phyloP scores from a whole-genome alignment of 192 early-diverging fungal species.

The Ambispora gerdemannii region DNA sequence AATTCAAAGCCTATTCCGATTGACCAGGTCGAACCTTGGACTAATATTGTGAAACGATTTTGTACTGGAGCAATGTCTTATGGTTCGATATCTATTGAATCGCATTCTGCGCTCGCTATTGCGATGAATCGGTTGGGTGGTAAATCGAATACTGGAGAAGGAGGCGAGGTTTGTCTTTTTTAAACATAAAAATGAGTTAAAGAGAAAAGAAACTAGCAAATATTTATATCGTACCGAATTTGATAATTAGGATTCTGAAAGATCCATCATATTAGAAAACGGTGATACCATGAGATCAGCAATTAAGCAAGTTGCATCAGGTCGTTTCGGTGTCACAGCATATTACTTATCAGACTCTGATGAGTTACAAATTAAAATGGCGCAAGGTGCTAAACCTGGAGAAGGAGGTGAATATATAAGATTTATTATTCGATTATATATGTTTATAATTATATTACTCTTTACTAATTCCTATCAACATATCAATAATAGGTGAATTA shows the following conservation, averaged over 20 bases:
- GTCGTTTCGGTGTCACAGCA: slow-evolving; percentile 95
- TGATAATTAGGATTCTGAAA: slow-evolving; percentile 59
- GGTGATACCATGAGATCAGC: slow-evolving; percentile 85
- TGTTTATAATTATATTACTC: slow-evolving; percentile 8
- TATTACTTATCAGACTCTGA: slow-evolving; percentile 93
- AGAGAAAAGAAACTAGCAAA: too few species aligned
- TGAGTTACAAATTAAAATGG: slow-evolving; percentile 99
- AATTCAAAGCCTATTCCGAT: slow-evolving; percentile 72
- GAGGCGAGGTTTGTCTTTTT: slow-evolving; percentile 69
- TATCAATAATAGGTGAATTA: too few species aligned
- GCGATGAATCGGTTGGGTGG: slow-evolving; percentile 97
- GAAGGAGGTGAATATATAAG: slow-evolving; percentile 87
- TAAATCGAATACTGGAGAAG: slow-evolving; percentile 98
- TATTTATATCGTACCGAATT: too few species aligned
- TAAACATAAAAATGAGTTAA: too few species aligned
- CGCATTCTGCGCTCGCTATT: slow-evolving; percentile 86
- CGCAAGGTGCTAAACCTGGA: slow-evolving; percentile 98
- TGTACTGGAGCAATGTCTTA: slow-evolving; percentile 99
- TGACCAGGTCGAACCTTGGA: slow-evolving; percentile 98
- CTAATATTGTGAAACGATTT: slow-evolving; percentile 91
- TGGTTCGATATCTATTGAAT: slow-evolving; percentile 93
- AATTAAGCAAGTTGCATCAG: slow-evolving; percentile 98
- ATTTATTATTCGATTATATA: too few species aligned
- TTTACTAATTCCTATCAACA: slow-evolving; percentile 9
- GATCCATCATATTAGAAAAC: slow-evolving; percentile 68